Conservation (phyloP, 2,329 filamentous ascomycete genomes). For the Diaporthe caulivora region DNA sequence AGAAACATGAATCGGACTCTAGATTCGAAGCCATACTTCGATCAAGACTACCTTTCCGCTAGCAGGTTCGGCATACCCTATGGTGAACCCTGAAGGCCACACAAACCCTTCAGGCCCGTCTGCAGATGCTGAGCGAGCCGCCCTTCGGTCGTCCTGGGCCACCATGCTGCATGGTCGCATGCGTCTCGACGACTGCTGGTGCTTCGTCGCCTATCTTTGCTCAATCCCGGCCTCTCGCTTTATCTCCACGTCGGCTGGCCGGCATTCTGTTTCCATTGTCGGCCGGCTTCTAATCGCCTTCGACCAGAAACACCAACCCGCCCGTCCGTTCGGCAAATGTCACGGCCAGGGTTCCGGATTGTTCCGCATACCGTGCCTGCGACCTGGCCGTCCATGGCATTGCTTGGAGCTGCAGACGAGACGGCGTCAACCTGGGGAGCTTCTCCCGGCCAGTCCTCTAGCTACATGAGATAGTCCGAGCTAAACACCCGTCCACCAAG, state of each 20-base stretch:
- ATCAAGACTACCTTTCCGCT: constrained; percentile 28
- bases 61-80: not conserved
- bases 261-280: constrained; percentile 7
- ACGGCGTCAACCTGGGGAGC: constrained; percentile 11
- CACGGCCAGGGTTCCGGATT: constrained; percentile 25
- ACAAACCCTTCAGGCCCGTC: constrained; percentile 4
- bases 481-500: constrained; percentile 24
- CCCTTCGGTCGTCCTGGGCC: not conserved
- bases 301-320: constrained; percentile 23
- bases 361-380: constrained; percentile 16
- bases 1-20: not conserved
- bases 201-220: constrained; percentile 8
- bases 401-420: constrained; percentile 15
- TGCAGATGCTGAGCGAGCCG: constrained; percentile 1
- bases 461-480: constrained; percentile 30
- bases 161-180: constrained; percentile 8
- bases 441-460: constrained; percentile 31
- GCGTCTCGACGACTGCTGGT: not conserved
- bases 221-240: constrained; percentile 4
- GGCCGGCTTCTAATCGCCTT: not conserved
- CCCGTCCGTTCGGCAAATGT: constrained; percentile 24
- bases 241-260: constrained; percentile 3
- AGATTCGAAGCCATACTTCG: constrained; percentile 6
- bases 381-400: constrained; percentile 9
- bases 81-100: constrained; percentile 1